phyloP scores from a whole-genome alignment of 495 filamentous ascomycete species.

The Symbiotaphrina buchneri region DNA sequence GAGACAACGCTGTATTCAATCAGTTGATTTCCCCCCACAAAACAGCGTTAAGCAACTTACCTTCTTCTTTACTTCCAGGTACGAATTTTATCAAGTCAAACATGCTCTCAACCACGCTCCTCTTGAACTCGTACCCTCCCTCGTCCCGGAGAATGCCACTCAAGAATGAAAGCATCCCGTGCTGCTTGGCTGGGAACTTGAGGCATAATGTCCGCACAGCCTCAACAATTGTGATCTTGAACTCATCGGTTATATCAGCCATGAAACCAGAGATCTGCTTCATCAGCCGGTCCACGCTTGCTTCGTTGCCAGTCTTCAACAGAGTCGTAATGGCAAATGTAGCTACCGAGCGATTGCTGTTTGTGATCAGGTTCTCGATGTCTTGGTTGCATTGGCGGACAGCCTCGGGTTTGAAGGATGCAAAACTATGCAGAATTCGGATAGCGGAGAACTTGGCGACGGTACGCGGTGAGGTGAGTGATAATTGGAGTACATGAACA shows the following conservation, averaged over 20 bases:
- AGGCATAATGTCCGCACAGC: conserved; percentile 89
- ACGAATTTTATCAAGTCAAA: conserved; percentile 99
- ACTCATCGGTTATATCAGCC: conserved; percentile 95
- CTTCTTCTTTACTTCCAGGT: conserved; percentile 89
- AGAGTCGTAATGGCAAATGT: conserved; percentile 97
- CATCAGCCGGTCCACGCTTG: conserved; percentile 90
- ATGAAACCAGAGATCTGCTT: conserved; percentile 96
- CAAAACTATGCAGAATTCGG: conserved; percentile 88
- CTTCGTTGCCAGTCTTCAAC: conserved; percentile 94
- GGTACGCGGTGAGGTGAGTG: conserved; percentile 86
- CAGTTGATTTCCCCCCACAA: no score
- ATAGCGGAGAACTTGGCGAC: conserved; percentile 98
- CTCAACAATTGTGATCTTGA: conserved; percentile 98
- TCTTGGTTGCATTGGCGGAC: conserved; percentile 90
- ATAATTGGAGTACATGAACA: conserved; percentile 85
- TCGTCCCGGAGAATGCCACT: conserved; percentile 90
- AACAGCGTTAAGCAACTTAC: conserved; percentile 16
- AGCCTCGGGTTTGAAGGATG: conserved; percentile 80
- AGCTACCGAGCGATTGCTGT: conserved; percentile 90
- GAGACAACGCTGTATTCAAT: conserved; percentile 45
- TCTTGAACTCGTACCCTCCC: conserved; percentile 97
- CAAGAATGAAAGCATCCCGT: conserved; percentile 90
- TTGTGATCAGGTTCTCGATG: conserved; percentile 87
- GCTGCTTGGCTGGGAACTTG: conserved; percentile 96
- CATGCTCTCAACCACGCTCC: conserved; percentile 94